Evolutionary conservation across 1,284 basidiomycete species (phyloP), one percentile per base, ranked within the genome.

Genomic region (Malassezia vespertilionis): DNA sequence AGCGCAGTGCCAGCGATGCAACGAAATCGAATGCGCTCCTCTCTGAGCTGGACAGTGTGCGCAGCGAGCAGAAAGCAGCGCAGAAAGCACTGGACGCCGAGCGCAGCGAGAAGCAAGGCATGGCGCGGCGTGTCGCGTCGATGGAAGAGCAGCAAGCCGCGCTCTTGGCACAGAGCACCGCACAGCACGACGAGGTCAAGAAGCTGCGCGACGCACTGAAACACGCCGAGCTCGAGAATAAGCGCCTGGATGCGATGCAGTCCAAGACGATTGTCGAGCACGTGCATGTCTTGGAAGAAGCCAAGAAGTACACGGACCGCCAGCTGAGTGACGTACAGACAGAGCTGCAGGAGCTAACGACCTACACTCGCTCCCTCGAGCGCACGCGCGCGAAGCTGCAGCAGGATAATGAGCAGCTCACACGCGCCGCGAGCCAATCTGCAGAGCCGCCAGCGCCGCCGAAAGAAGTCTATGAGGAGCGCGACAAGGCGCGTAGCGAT

Each of bases 251-350:
- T 44, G 83, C 83, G 6, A 80, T 81, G 66, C 86, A 90, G 71
- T 88, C 96, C 76, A 95, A 91, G 76, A 96, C 88, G 11, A 93
- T 95, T 49, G 89, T 99, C 38, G 91, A 99, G 72, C 93, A 99
- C 65, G 89, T 97, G 17, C 85, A 97, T 62, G 93, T 97, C 14
- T 77, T 95, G 5, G 90, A 97, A 70, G 86, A 93, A 65, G 91
- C 93, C 9, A 96, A 96, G 72, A 84, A 84, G 48, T 82, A 93
- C 54, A 93, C 93, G 1, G 91, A 97, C 68, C 80, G 84, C 21
- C 87, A 96, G 69, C 79, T 96, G 6, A 79, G 76, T 21, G 86
- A 88, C 17, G 82, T 86, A 0, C 82, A 84, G 55, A 72, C 77
- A 20, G 84, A 88, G 69, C 70, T 90, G 22, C 78, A 82, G 70